Evolutionary conservation across 805 yeast species (phyloP), one percentile per base, ranked within the genome.

Genomic region (Monosporozyma aerobia): DNA sequence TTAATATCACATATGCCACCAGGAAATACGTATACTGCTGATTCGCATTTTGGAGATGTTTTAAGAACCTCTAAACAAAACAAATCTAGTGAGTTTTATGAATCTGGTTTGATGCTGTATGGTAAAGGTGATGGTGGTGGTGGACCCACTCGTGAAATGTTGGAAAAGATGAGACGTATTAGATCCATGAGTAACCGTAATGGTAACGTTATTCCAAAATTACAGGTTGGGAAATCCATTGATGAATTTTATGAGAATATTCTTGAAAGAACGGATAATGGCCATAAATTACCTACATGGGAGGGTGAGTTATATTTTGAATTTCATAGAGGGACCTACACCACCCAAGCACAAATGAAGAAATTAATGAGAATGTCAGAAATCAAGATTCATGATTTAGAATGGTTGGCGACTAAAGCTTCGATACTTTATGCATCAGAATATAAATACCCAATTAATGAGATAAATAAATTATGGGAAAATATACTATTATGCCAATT

Each of bases 101-200:
- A 87, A 54, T 81, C 87, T 9, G 92, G 96, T 0, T 73, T 92
- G 60, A 72, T 94, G 63, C 73, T 90, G 44, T 94, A 80, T 61
- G 99, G 99, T 41, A 83, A 86, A 61, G 99, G 99, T 62, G 99
- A 92, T 67, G 99, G 99, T 61, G 99, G 99, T 56, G 99, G 99
- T 57, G 99, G 99, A 7, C 98, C 99, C 47, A 83, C 88, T 3
- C 86, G 87, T 41, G 96, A 87, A 63, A 90, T 90, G 96, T 63
- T 92, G 57, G 98, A 94, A 65, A 90, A 89, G 66, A 76, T 92
- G 63, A 81, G 98, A 64, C 82, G 98, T 60, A 84, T 92, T 66
- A 79, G 98, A 63, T 97, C 97, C 14, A 68, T 90, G 54, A 78
- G 90, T 22, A 86, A 92, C 63, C 83, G 84, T 5, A 84, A 84